Evolutionary conservation across 805 yeast genomes (phyloP).

Genomic region (Ogataea pilisensis): DNA sequence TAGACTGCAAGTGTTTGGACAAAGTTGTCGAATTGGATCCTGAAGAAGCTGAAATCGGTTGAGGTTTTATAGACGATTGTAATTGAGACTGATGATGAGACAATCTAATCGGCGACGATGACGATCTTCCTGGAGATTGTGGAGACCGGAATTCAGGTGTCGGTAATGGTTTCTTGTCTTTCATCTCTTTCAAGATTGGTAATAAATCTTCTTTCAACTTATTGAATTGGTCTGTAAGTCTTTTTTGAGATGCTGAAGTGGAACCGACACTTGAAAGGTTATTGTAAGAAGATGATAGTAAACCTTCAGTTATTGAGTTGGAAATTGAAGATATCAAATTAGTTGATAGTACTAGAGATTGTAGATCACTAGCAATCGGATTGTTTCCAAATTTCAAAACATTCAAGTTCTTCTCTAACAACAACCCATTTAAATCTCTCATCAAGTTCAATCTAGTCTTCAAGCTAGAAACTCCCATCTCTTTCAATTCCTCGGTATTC

Average conservation of each 20-base stretch:
- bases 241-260: constrained; percentile 20
- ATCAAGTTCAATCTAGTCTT: constrained; percentile 58
- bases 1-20: constrained; percentile 1
- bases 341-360: constrained; percentile 23
- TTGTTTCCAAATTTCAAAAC: constrained; percentile 15
- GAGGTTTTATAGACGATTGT: constrained; percentile 21
- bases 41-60: constrained; percentile 10
- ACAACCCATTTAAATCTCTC: constrained; percentile 52
- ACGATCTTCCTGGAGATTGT: constrained; percentile 5
- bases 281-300: constrained; percentile 5
- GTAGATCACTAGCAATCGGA: constrained; percentile 24
- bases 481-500: constrained; percentile 65
- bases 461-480: constrained; percentile 57
- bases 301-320: constrained; percentile 20
- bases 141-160: constrained; percentile 39
- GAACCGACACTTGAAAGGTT: not conserved
- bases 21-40: constrained; percentile 5
- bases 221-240: constrained; percentile 49
- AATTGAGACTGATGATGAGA: constrained; percentile 21
- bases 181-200: constrained; percentile 57
- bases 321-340: constrained; percentile 21
- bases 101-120: constrained; percentile 10
- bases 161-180: constrained; percentile 66
- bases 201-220: constrained; percentile 59
- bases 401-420: constrained; percentile 31